Conservation (phyloP, 345 rosid species). For the Eucalyptus cloeziana region DNA sequence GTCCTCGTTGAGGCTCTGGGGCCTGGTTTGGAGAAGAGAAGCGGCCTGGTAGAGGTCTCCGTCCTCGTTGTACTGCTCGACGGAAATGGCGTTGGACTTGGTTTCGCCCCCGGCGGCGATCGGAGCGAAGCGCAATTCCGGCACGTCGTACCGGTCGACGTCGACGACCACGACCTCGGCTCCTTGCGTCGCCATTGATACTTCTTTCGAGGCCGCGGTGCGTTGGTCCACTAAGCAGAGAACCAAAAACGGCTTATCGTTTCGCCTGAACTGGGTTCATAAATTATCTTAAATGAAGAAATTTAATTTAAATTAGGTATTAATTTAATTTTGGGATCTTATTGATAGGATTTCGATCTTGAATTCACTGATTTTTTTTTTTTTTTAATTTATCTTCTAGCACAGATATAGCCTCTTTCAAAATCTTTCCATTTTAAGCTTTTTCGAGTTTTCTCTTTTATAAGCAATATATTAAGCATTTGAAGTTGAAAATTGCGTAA, state of each 20-base stretch:
- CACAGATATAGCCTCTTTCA: background rate
- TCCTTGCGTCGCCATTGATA: background rate
- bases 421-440: background rate
- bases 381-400: too few relatives aligned
- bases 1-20: background rate
- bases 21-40: background rate
- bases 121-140: background rate
- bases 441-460: background rate
- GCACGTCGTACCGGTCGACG: background rate
- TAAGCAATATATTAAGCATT: background rate
- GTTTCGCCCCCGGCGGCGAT: background rate
- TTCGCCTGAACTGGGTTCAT: background rate
- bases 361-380: too few relatives aligned
- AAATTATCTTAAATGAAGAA: background rate
- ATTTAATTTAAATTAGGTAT: background rate
- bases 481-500: background rate
- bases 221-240: background rate
- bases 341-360: background rate
- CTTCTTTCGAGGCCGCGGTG: background rate
- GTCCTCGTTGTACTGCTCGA: background rate
- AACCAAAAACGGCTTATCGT: background rate
- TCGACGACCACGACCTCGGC: background rate
- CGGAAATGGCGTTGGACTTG: background rate
- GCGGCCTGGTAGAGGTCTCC: background rate
- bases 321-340: background rate